Percentiles rank a stretch among this genome's conserved stretches.
phyloP scores from a whole-genome alignment of 768 basidiomycete genomes.

The Paxillus ammoniavirescens region DNA sequence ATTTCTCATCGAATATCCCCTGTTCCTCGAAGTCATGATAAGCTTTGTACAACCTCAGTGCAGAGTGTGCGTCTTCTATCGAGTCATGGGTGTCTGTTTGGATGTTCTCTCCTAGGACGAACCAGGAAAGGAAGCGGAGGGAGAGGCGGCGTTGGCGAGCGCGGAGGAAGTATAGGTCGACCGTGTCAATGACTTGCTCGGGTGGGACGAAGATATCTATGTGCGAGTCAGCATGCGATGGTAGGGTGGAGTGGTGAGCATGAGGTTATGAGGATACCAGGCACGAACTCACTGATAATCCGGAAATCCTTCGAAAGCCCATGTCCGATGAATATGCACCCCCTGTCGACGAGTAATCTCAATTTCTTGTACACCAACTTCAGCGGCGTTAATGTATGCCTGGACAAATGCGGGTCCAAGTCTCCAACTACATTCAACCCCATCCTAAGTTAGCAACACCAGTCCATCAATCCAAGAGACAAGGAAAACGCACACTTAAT shows the following conservation, averaged over 20 bases:
- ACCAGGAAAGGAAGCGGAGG: conserved; percentile 92
- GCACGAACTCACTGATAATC: conserved; percentile 79
- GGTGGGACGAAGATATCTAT: conserved; percentile 95
- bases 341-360: conserved; percentile 86
- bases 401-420: conserved; percentile 79
- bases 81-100: conserved; percentile 96
- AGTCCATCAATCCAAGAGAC: background rate
- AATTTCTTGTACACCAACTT: conserved; percentile 99
- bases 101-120: conserved; percentile 86
- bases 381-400: conserved; percentile 87
- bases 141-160: conserved; percentile 85
- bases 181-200: conserved; percentile 94
- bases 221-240: background rate
- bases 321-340: conserved; percentile 97
- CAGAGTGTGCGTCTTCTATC: conserved; percentile 94
- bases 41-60: conserved; percentile 80
- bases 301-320: conserved; percentile 97
- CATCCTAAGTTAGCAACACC: background rate
- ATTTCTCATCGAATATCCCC: conserved; percentile 78
- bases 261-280: background rate
- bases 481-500: conserved; percentile 69
- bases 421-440: conserved; percentile 69
- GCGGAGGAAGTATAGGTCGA: conserved; percentile 90
- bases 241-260: background rate
- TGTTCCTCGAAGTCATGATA: conserved; percentile 74